These are phyloP conservation scores for Vigna unguiculata DNA, from an alignment of 306 rosid genomes.

Conservation along the genomic window DNA sequence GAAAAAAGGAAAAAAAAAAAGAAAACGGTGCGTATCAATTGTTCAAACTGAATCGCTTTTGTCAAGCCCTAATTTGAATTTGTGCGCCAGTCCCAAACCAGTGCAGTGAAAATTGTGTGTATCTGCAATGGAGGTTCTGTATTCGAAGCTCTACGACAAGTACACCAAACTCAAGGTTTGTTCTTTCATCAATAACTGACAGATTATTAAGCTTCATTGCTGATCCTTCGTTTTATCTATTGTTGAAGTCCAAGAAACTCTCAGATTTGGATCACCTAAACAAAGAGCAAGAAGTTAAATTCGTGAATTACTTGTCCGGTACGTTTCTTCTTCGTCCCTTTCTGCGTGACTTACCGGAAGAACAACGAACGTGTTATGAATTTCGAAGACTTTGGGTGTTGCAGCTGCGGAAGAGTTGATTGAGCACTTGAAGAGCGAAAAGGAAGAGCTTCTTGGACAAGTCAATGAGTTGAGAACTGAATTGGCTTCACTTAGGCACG, in stretches of 20 bases:
- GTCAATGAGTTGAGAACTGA: conserved; percentile 73
- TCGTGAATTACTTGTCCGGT: conserved; percentile 70
- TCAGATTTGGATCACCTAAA: conserved; percentile 61
- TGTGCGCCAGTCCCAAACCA: not conserved
- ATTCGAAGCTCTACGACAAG: conserved; percentile 81
- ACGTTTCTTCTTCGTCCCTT: conserved; percentile 37
- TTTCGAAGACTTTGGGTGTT: conserved; percentile 7
- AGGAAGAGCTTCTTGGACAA: conserved; percentile 60
- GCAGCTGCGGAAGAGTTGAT: conserved; percentile 83
- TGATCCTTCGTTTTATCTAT: not conserved
- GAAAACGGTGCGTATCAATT: not conserved
- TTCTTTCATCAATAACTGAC: not conserved
- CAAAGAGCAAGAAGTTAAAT: conserved; percentile 78
- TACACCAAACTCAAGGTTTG: conserved; percentile 77
- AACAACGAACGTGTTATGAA: not conserved
- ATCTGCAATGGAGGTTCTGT: conserved; percentile 66
- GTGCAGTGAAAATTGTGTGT: not conserved
- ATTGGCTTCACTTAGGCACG: conserved; percentile 70
- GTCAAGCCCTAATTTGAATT: conserved; percentile 26
- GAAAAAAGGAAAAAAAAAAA: no score
- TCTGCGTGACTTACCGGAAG: not conserved
- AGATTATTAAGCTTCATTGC: not conserved
- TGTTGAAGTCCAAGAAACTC: conserved; percentile 63
- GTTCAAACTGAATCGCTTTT: not conserved
- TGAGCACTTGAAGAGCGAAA: conserved; percentile 70